These are phyloP conservation scores for Hypocrella siamensis DNA, from an alignment of 2,329 filamentous ascomycete species.

Conservation along the genomic window DNA sequence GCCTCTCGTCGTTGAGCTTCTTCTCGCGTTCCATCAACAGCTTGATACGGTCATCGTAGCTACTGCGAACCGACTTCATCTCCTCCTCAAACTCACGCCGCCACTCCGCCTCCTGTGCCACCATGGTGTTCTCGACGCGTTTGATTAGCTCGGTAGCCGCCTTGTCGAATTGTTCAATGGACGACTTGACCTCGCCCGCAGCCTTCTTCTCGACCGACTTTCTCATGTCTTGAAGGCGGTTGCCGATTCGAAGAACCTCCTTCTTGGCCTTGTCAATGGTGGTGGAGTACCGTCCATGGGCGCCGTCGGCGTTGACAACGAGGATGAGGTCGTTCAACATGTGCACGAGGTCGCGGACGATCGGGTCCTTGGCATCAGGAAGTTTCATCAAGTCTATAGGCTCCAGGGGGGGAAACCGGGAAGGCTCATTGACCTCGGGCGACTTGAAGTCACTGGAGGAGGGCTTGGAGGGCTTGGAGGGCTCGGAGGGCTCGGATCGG, in stretches of 20 bases:
- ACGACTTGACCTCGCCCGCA: slow-evolving; percentile 58
- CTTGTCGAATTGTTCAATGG: slow-evolving; percentile 64
- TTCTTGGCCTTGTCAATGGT: slow-evolving; percentile 76
- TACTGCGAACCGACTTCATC: slow-evolving; percentile 60
- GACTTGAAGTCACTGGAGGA: slow-evolving; percentile 29
- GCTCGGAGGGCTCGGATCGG: slow-evolving; percentile 10
- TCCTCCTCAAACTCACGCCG: slow-evolving; percentile 77
- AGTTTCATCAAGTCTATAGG: slow-evolving; percentile 68
- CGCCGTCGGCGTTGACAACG: slow-evolving; percentile 76
- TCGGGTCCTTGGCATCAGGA: slow-evolving; percentile 62
- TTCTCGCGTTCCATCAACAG: slow-evolving; percentile 66
- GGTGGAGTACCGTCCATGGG: slow-evolving; percentile 59
- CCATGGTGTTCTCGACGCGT: slow-evolving; percentile 73
- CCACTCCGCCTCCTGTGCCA: slow-evolving; percentile 67
- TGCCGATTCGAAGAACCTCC: slow-evolving; percentile 62
- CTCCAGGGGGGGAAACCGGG: slow-evolving; percentile 44
- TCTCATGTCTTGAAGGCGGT: slow-evolving; percentile 63
- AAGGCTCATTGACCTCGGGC: slow-evolving; percentile 52
- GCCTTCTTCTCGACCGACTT: slow-evolving; percentile 52
- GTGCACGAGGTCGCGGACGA: slow-evolving; percentile 85
- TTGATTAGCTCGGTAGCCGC: slow-evolving; percentile 77
- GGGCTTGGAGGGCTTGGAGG: slow-evolving; percentile 14
- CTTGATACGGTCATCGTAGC: slow-evolving; percentile 67
- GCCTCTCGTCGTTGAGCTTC: slow-evolving; percentile 66
- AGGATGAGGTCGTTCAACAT: slow-evolving; percentile 94